phyloP scores from a whole-genome alignment of 2,329 filamentous ascomycete species.

The Pseudofabraea citricarpa region DNA sequence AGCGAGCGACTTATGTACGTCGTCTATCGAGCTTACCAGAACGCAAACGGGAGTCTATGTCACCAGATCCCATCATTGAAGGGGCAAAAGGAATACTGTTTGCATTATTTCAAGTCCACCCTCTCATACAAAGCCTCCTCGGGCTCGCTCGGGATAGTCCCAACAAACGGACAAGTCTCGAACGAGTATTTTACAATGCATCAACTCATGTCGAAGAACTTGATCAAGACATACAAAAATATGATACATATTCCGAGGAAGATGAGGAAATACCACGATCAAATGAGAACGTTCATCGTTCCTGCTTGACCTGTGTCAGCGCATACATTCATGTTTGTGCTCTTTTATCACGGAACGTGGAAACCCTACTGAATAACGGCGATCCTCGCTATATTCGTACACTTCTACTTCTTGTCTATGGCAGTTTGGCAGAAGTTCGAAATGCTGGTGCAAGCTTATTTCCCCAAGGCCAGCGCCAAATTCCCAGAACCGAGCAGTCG shows the following conservation, averaged over 20 bases:
- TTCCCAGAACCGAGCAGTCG: slow-evolving; percentile 10
- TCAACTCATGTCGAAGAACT: slow-evolving; percentile 62
- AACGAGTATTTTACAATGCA: slow-evolving; percentile 64
- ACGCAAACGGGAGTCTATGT: slow-evolving; percentile 55
- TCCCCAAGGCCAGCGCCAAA: slow-evolving; percentile 7
- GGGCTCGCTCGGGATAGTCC: slow-evolving; percentile 56
- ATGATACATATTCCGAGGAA: slow-evolving; percentile 46
- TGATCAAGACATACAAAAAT: slow-evolving; percentile 59
- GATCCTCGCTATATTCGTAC: slow-evolving; percentile 64
- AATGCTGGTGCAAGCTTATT: slow-evolving; percentile 25
- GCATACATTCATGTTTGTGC: slow-evolving; percentile 63
- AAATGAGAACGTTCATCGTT: slow-evolving; percentile 59
- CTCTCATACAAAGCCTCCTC: slow-evolving; percentile 62
- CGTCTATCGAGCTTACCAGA: slow-evolving; percentile 58
- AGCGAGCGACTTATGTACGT: slow-evolving; percentile 57
- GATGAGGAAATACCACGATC: slow-evolving; percentile 46
- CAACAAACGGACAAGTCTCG: slow-evolving; percentile 57
- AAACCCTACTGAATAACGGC: slow-evolving; percentile 59
- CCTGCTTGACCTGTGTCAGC: slow-evolving; percentile 57
- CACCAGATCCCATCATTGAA: slow-evolving; percentile 57
- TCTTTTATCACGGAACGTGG: slow-evolving; percentile 55
- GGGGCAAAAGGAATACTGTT: slow-evolving; percentile 63
- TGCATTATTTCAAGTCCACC: slow-evolving; percentile 63
- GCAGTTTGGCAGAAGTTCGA: slow-evolving; percentile 63
- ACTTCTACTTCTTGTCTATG: slow-evolving; percentile 58